Conservation (phyloP, 2,329 filamentous ascomycete genomes). For the Sodiomyces alkalinus region DNA sequence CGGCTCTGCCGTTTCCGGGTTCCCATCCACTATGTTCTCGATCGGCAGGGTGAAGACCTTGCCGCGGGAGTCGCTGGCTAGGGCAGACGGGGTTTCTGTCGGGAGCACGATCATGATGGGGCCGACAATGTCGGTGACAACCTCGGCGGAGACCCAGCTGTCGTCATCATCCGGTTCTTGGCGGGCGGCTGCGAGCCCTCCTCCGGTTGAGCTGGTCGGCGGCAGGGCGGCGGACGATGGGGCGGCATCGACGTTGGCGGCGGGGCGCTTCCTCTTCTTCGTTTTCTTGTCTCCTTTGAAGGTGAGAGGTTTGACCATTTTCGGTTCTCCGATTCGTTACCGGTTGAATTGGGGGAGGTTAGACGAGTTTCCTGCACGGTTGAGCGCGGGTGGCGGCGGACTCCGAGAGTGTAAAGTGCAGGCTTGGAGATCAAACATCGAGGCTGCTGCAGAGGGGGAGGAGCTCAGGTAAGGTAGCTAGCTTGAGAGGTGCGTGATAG, state of each 20-base stretch:
- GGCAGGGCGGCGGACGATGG: conserved; percentile 5
- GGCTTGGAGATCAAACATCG: too few relatives aligned
- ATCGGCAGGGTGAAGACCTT: conserved; percentile 70
- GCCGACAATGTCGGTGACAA: conserved; percentile 57
- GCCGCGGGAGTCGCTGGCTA: conserved; percentile 76
- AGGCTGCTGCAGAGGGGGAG: too few relatives aligned
- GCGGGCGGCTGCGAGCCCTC: conserved; percentile 6
- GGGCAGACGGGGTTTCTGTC: conserved; percentile 53
- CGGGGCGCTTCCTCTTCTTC: conserved; percentile 75
- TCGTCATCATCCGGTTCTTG: conserved; percentile 44
- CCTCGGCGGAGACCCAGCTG: conserved; percentile 81
- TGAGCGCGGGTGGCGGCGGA: conserved; percentile 2
- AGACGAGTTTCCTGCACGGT: too few relatives aligned
- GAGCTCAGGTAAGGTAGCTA: too few relatives aligned
- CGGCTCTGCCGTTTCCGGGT: conserved; percentile 75
- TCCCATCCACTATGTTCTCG: conserved; percentile 77
- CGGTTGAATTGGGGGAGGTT: too few relatives aligned
- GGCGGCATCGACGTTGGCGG: conserved; percentile 28
- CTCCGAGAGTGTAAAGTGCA: conserved; percentile 1
- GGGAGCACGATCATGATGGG: conserved; percentile 74
- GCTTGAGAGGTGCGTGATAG: too few relatives aligned
- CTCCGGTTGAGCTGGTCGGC: too few relatives aligned
- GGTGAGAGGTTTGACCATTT: conserved; percentile 77
- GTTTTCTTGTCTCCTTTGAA: conserved; percentile 97
- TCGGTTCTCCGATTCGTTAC: too few relatives aligned